phyloP scores from a whole-genome alignment of 371 early-diverging fungal genomes.

The Circinella umbellata region DNA sequence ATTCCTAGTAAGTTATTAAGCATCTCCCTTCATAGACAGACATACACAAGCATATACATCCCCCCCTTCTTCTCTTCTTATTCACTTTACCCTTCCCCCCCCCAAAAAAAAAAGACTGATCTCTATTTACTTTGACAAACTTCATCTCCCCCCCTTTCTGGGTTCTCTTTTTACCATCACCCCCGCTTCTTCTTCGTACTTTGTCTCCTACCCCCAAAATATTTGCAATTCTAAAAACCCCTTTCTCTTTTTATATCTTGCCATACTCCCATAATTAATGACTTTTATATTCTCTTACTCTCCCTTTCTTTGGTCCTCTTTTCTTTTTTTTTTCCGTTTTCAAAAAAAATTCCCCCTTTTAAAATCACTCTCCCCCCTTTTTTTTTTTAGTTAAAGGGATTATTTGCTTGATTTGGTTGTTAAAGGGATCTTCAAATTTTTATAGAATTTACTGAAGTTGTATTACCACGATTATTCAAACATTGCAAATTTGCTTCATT shows the following conservation, averaged over 20 bases:
- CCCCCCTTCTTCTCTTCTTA: background rate
- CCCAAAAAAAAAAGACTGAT: background rate
- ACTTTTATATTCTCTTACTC: background rate
- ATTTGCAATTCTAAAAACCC: no score
- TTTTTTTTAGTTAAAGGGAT: no score
- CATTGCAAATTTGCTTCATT: constrained; percentile 64
- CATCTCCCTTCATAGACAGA: constrained; percentile 4
- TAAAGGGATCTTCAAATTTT: background rate
- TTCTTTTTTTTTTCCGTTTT: no score
- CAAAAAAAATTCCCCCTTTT: no score
- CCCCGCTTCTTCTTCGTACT: constrained; percentile 5
- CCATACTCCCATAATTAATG: background rate
- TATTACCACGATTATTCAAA: constrained; percentile 54
- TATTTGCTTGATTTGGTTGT: no score
- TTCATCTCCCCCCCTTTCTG: no score
- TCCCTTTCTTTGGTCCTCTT: no score
- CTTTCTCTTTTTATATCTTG: background rate
- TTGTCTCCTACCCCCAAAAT: background rate
- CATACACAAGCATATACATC: background rate
- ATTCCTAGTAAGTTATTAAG: constrained; percentile 42
- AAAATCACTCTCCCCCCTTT: no score
- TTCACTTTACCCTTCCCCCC: background rate
- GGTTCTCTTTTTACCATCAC: background rate
- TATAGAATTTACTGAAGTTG: constrained; percentile 54
- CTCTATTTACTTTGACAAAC: no score